These are phyloP conservation scores for Taiwanofungus camphoratus DNA, from an alignment of 1,284 basidiomycete species.

Conservation along the genomic window DNA sequence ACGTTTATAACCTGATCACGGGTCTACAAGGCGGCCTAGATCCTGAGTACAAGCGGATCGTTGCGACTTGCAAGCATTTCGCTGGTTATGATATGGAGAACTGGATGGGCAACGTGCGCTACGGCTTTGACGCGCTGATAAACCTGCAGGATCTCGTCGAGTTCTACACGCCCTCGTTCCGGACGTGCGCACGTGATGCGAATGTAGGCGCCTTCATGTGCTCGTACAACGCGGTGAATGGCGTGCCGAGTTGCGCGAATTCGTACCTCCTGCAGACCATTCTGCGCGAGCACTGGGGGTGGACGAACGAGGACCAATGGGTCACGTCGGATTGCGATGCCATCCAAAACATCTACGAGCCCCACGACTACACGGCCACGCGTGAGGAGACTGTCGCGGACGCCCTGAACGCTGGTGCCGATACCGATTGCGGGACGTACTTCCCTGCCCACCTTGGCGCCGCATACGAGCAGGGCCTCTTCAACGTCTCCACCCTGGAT, in stretches of 20 bases:
- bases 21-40: slow-evolving; percentile 51
- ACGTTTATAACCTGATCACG: slow-evolving; percentile 46
- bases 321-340: slow-evolving; percentile 41
- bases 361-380: slow-evolving; percentile 41
- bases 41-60: slow-evolving; percentile 40
- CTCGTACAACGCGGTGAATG: slow-evolving; percentile 56
- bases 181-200: slow-evolving; percentile 51
- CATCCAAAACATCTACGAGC: slow-evolving; percentile 40
- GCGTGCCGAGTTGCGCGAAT: slow-evolving; percentile 48
- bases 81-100: slow-evolving; percentile 53
- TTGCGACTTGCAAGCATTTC: slow-evolving; percentile 54
- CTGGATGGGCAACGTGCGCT: slow-evolving; percentile 44
- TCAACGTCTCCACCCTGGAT: slow-evolving; percentile 38
- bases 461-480: slow-evolving; percentile 42
- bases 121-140: slow-evolving; percentile 47
- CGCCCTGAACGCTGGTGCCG: slow-evolving; percentile 48
- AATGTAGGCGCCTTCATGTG: slow-evolving; percentile 55
- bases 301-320: slow-evolving; percentile 42
- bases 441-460: slow-evolving; percentile 39
- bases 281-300: slow-evolving; percentile 46
- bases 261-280: slow-evolving; percentile 46
- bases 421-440: slow-evolving; percentile 48
- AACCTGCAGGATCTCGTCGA: slow-evolving; percentile 50
- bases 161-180: slow-evolving; percentile 50
- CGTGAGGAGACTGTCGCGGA: slow-evolving; percentile 42